Base-by-base conservation (phyloP, 805 yeast species). In the Candida sanyiensis region DNA sequence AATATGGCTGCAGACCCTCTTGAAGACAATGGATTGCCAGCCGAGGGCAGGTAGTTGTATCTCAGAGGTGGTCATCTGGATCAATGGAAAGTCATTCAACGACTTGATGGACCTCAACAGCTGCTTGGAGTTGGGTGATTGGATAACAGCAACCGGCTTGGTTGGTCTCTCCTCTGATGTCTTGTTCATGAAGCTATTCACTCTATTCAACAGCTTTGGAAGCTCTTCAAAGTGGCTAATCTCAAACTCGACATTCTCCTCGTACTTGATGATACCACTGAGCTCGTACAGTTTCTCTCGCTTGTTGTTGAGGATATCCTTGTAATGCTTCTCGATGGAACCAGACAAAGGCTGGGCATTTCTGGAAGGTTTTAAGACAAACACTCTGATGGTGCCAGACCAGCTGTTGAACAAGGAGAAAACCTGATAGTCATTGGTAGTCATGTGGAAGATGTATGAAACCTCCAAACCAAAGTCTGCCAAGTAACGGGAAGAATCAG, bases 341-440 rank as follows among this genome's bases (percentile, higher is more conserved):
- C 70, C 51, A 7, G 84, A 79, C 28, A 83, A 62, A 35, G 72
- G 78, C 50, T 78, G 88, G 0, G 95, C 89, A 41, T 61, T 66
- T 4, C 69, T 56, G 0, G 83, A 71, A 4, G 95, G 93, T 51
- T 85, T 84, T 49, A 83, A 62, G 16, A 82, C 72, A 48, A 72
- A 75, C 17, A 84, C 56, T 2, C 60, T 55, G 0, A 75, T 77
- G 3, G 61, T 58, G 3, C 63, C 57, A 15, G 71, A 75, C 78
- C 86, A 76, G 0, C 87, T 70, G 40, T 75, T 73, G 63, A 82
- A 81, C 7, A 88, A 47, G 0, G 83, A 65, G 54, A 73, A 84
- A 23, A 85, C 72, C 47, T 85, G 90, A 53, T 87, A 84, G 26
- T 85, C 83, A 50, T 81, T 82, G 3, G 86, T 72, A 6, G 72